Evolutionary conservation across 345 rosid genomes (phyloP).

Genomic region (Lepidium sativum): DNA sequence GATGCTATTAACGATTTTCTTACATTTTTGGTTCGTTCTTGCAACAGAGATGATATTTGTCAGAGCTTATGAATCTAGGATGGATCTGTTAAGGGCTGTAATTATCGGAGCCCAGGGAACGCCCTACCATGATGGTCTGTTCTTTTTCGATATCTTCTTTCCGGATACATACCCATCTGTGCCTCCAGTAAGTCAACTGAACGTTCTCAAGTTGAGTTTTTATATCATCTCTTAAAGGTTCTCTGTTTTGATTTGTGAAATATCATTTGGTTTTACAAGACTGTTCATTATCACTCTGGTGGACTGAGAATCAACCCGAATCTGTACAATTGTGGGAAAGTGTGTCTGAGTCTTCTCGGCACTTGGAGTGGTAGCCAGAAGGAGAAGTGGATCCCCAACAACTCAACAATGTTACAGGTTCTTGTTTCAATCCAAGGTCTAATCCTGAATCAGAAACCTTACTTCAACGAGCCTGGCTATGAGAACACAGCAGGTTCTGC

Average conservation of each 20-base stretch:
- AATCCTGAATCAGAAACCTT: constrained; percentile 77
- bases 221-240: background rate
- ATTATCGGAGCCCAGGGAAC: constrained; percentile 91
- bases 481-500: constrained; percentile 36
- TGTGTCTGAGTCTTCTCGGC: constrained; percentile 88
- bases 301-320: constrained; percentile 88
- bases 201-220: background rate
- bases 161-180: constrained; percentile 59
- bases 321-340: constrained; percentile 65
- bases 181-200: constrained; percentile 56
- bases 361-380: constrained; percentile 72
- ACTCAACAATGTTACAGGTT: constrained; percentile 81
- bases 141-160: constrained; percentile 82
- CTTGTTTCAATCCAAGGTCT: constrained; percentile 90
- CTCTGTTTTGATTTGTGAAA: background rate
- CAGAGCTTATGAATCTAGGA: constrained; percentile 82
- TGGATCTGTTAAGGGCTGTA: constrained; percentile 92
- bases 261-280: constrained; percentile 34
- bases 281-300: constrained; percentile 65
- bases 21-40: background rate
- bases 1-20: background rate
- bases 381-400: constrained; percentile 81
- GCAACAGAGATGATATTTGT: constrained; percentile 71
- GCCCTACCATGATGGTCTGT: constrained; percentile 94
- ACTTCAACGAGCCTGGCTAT: constrained; percentile 83